Evolutionary conservation across 495 filamentous ascomycete genomes (phyloP).

Genomic region (Letharia lupina): DNA sequence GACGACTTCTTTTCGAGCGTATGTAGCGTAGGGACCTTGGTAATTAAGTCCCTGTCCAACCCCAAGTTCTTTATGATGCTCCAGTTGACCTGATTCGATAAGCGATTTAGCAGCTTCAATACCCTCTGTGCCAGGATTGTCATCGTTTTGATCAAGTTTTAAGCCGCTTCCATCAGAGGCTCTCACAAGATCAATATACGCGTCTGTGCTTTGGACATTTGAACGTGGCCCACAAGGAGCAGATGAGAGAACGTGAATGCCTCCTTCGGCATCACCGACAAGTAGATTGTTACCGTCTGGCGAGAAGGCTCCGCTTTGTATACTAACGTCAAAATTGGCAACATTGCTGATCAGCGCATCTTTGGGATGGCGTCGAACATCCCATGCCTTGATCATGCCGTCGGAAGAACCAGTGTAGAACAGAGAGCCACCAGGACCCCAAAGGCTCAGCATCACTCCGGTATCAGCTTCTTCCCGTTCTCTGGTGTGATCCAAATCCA

Average conservation of each 20-base stretch:
- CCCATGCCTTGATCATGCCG: constrained; percentile 79
- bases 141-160: constrained; percentile 9
- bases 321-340: constrained; percentile 40
- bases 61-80: constrained; percentile 36
- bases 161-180: constrained; percentile 16
- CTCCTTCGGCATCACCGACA: constrained; percentile 67
- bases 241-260: constrained; percentile 56
- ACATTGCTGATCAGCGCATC: constrained; percentile 57
- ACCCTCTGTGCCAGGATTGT: constrained; percentile 25
- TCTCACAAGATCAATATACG: constrained; percentile 13
- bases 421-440: constrained; percentile 60
- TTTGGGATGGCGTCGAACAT: constrained; percentile 53
- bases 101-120: constrained; percentile 27
- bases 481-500: constrained; percentile 45
- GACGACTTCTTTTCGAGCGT: constrained; percentile 31
- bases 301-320: constrained; percentile 60
- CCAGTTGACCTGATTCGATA: constrained; percentile 34
- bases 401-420: constrained; percentile 91
- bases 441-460: constrained; percentile 72
- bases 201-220: not conserved
- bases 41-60: constrained; percentile 41
- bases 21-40: constrained; percentile 37
- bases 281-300: constrained; percentile 62
- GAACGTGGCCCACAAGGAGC: constrained; percentile 25
- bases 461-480: constrained; percentile 62